These are phyloP conservation scores for Ceratocystis albifundus DNA, from an alignment of 2,329 filamentous ascomycete species.

Conservation along the genomic window DNA sequence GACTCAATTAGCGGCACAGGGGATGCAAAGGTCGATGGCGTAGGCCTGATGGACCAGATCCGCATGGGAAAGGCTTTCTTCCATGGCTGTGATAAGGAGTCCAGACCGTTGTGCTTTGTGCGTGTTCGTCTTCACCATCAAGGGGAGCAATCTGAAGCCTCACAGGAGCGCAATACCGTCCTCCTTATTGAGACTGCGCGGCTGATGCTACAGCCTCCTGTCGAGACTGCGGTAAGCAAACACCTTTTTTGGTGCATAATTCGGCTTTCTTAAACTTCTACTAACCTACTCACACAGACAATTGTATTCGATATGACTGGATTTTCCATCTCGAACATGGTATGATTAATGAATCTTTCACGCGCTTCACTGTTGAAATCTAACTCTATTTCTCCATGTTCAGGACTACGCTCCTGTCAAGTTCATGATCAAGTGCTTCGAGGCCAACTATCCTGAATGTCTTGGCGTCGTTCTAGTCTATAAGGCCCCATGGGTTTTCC, in stretches of 20 bases:
- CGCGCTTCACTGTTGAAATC: constrained; percentile 14
- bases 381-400: constrained; percentile 22
- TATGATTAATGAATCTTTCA: background rate
- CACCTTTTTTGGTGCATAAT: background rate
- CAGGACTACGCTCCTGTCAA: constrained; percentile 90
- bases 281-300: constrained; percentile 44
- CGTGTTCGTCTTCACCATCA: constrained; percentile 69
- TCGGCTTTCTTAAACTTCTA: background rate
- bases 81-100: constrained; percentile 74
- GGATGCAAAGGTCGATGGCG: constrained; percentile 51
- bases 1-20: constrained; percentile 46
- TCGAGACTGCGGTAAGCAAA: constrained; percentile 77
- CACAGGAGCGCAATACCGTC: constrained; percentile 79
- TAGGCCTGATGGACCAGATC: constrained; percentile 73
- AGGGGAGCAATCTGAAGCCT: constrained; percentile 70
- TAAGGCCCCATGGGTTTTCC: constrained; percentile 94
- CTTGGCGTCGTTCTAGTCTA: constrained; percentile 84
- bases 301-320: constrained; percentile 93
- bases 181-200: constrained; percentile 91
- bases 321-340: constrained; percentile 90
- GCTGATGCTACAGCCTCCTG: constrained; percentile 62
- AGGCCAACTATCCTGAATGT: constrained; percentile 94
- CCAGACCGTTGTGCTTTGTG: constrained; percentile 77
- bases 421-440: constrained; percentile 99
- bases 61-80: constrained; percentile 87